A percentile compares a stretch with the other conserved stretches of the same genome.
These are phyloP conservation scores for Calonectria pseudoturangicola DNA, from an alignment of 2,329 filamentous ascomycete species.

Conservation along the genomic window DNA sequence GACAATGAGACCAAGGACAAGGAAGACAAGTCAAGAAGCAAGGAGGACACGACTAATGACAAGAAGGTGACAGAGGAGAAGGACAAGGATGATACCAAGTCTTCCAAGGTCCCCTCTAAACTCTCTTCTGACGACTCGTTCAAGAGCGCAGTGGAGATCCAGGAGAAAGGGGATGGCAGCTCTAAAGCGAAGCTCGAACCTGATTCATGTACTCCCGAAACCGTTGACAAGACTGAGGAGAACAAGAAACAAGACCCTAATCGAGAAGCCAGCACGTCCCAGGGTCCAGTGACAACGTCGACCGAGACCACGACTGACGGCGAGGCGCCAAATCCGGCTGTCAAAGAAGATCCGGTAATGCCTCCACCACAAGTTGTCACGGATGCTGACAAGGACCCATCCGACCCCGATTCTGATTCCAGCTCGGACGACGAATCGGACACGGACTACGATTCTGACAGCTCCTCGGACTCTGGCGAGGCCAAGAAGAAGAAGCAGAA, in stretches of 20 bases:
- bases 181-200: slow-evolving; percentile 20
- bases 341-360: slow-evolving; percentile 40
- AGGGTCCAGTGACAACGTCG: slow-evolving; percentile 24
- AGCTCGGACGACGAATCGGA: slow-evolving; percentile 51
- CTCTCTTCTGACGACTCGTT: slow-evolving; percentile 50
- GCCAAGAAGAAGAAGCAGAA: slow-evolving; percentile 50
- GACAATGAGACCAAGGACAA: slow-evolving; percentile 36
- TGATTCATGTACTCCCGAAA: slow-evolving; percentile 33
- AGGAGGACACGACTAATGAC: slow-evolving; percentile 37
- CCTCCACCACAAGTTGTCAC: slow-evolving; percentile 39
- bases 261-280: slow-evolving; percentile 2
- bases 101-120: slow-evolving; percentile 41
- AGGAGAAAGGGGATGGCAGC: slow-evolving; percentile 27
- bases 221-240: slow-evolving; percentile 36
- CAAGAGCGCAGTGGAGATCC: slow-evolving; percentile 44
- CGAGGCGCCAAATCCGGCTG: slow-evolving; percentile 41
- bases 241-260: slow-evolving; percentile 32
- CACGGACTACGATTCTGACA: slow-evolving; percentile 47
- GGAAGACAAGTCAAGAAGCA: slow-evolving; percentile 44
- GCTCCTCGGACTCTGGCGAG: slow-evolving; percentile 33
- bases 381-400: slow-evolving; percentile 40
- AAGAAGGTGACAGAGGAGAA: slow-evolving; percentile 31
- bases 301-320: slow-evolving; percentile 30
- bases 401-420: slow-evolving; percentile 41
- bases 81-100: slow-evolving; percentile 37